phyloP scores from a whole-genome alignment of 2,329 filamentous ascomycete species.

The Pseudonectria buxi region DNA sequence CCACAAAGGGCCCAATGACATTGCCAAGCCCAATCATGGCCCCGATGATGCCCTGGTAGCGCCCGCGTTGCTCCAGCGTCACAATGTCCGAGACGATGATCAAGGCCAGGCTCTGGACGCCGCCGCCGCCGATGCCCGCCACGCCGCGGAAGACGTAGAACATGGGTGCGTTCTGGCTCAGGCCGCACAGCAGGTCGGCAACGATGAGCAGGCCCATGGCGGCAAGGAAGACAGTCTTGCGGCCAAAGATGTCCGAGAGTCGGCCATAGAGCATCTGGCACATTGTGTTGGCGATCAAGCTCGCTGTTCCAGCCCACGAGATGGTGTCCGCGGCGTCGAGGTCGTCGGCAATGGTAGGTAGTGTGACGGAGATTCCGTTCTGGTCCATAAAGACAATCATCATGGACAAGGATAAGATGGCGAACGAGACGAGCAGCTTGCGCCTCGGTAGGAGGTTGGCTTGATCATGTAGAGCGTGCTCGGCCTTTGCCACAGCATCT shows the following conservation, averaged over 20 bases:
- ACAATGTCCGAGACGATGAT: slow-evolving; percentile 57
- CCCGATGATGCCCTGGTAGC: slow-evolving; percentile 41
- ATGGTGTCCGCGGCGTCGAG: slow-evolving; percentile 43
- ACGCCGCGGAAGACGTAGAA: slow-evolving; percentile 56
- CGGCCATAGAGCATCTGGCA: slow-evolving; percentile 61
- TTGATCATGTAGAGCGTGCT: slow-evolving; percentile 45
- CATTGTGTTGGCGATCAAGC: slow-evolving; percentile 50
- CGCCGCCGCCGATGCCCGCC: slow-evolving; percentile 56
- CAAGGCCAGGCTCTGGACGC: slow-evolving; percentile 52
- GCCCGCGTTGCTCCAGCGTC: slow-evolving; percentile 51
- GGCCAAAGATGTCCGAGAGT: slow-evolving; percentile 54
- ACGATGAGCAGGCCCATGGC: slow-evolving; percentile 46
- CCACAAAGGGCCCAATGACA: slow-evolving; percentile 37
- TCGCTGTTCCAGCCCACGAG: slow-evolving; percentile 47
- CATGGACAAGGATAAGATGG: slow-evolving; percentile 43
- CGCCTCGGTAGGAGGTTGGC: slow-evolving; percentile 48
- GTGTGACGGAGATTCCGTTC: slow-evolving; percentile 44
- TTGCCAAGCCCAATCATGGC: slow-evolving; percentile 36
- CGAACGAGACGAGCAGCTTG: slow-evolving; percentile 45
- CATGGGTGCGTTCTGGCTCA: slow-evolving; percentile 48
- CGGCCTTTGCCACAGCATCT: slow-evolving; percentile 22
- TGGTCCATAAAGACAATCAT: slow-evolving; percentile 52
- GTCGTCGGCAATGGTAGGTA: slow-evolving; percentile 46
- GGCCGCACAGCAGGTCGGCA: slow-evolving; percentile 52
- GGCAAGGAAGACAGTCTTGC: slow-evolving; percentile 50